Evolutionary conservation across 192 early-diverging fungal species (phyloP), one percentile per base, ranked within the genome.

Genomic region (Entophlyctis helioformis): DNA sequence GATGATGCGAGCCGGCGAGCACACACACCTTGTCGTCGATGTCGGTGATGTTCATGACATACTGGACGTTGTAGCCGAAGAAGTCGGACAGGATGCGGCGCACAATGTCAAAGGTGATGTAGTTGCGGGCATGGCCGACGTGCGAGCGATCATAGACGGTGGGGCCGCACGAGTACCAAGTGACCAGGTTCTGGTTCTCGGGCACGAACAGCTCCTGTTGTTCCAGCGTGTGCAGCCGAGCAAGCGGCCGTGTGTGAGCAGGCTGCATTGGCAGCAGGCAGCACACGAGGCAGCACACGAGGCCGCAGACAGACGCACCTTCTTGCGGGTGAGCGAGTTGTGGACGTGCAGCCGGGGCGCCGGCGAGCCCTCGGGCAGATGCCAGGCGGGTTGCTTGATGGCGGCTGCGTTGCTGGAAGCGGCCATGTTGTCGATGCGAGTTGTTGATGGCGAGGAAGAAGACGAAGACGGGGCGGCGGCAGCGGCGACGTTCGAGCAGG

Each of bases 11-110:
- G n/a, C n/a, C n/a, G n/a, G n/a, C n/a, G n/a, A n/a, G n/a, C n/a
- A n/a, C n/a, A n/a, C n/a, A n/a, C 28, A 97, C 89, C 83, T 98
- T 98, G 59, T 98, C 95, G 59, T 98, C 95, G 57, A 98, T 88
- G 55, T 98, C 95, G 24, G 95, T 98, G 37, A 98, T 83, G 59
- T 98, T 98, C 76, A 95, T 89, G 20, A 98, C 90, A 62, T 86
- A 83, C 33, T 78, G 66, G 35, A 98, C 83, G 44, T 98, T 83
- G 63, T 94, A 98, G 42, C 76, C 75, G 56, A 98, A 89, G 63
- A 94, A 96, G 50, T 96, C 91, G 53, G 87, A 81, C 60, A 98
- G 62, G 39, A 98, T 82, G 37, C 93, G 80, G 23, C 93, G 82
- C 35, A 96, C 67, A 44, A 94, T 91, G 66, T 98, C 96, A 50